A percentile compares a stretch with the other conserved stretches of the same genome.
Evolutionary conservation across 805 yeast species (phyloP).

Genomic region (Cyberlindnera nakhonratchasimensis): DNA sequence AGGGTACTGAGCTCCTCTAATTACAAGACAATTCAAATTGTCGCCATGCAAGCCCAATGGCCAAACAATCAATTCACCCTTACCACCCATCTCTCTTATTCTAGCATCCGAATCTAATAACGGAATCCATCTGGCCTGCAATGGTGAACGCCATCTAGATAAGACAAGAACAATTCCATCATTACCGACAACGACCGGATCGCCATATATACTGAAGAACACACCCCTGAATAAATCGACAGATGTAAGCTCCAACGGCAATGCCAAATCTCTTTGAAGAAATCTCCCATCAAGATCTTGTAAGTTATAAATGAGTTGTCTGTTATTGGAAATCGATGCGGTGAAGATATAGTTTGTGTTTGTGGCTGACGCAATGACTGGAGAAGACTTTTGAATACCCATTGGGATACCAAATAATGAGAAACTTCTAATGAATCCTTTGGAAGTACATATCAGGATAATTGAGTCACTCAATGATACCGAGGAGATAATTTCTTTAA

Average conservation of each 20-base stretch:
- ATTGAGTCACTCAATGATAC: constrained; percentile 62
- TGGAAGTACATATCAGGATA: constrained; percentile 67
- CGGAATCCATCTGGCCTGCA: constrained; percentile 87
- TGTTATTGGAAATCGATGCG: constrained; percentile 30
- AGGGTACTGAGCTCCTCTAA: constrained; percentile 73
- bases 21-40: constrained; percentile 66
- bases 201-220: constrained; percentile 87
- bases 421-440: constrained; percentile 71
- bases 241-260: constrained; percentile 37
- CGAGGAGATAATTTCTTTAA: constrained; percentile 59
- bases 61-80: constrained; percentile 71
- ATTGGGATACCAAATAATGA: constrained; percentile 72
- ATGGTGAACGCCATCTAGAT: constrained; percentile 71
- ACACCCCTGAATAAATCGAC: constrained; percentile 49
- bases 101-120: constrained; percentile 52
- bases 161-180: constrained; percentile 71
- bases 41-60: constrained; percentile 78
- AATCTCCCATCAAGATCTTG: constrained; percentile 47
- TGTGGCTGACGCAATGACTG: constrained; percentile 54
- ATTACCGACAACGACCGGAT: constrained; percentile 83
- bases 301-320: constrained; percentile 37
- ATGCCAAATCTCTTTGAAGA: constrained; percentile 41
- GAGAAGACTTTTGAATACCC: constrained; percentile 63
- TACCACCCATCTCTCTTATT: constrained; percentile 46
- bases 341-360: constrained; percentile 31